phyloP scores from a whole-genome alignment of 2,329 filamentous ascomycete genomes.

The Cladophialophora carrionii region DNA sequence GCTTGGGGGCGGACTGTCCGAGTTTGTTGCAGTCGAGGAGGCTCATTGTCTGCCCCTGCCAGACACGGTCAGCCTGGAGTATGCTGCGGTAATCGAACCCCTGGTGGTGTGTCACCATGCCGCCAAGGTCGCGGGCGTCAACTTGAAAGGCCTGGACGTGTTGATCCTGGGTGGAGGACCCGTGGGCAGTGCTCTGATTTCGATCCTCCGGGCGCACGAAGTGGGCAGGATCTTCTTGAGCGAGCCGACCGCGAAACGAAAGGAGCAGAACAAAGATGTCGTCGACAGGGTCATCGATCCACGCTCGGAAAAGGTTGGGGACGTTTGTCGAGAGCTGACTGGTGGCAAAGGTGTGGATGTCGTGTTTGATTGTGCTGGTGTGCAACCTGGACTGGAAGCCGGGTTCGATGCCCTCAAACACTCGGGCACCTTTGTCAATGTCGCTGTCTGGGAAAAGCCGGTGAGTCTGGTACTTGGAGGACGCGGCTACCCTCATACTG shows the following conservation, averaged over 20 bases:
- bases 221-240: constrained; percentile 24
- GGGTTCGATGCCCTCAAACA: constrained; percentile 41
- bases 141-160: constrained; percentile 20
- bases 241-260: constrained; percentile 26
- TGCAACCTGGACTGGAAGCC: constrained; percentile 41
- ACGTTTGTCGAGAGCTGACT: constrained; percentile 40
- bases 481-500: not conserved
- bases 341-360: constrained; percentile 42
- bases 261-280: constrained; percentile 17
- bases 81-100: constrained; percentile 31
- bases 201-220: constrained; percentile 27
- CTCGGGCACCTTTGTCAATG: constrained; percentile 43
- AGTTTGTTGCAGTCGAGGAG: constrained; percentile 26
- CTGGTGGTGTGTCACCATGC: constrained; percentile 31
- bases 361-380: constrained; percentile 45
- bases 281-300: constrained; percentile 29
- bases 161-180: constrained; percentile 33
- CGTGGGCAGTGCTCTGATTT: constrained; percentile 25
- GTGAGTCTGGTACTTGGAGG: constrained; percentile 33
- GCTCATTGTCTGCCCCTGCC: constrained; percentile 23
- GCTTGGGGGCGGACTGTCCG: constrained; percentile 29
- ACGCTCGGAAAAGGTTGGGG: constrained; percentile 37
- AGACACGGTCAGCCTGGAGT: constrained; percentile 26
- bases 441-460: constrained; percentile 43
- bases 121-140: constrained; percentile 36